Conservation (phyloP, 106 monocot genomes). For the Dioscorea alata region DNA sequence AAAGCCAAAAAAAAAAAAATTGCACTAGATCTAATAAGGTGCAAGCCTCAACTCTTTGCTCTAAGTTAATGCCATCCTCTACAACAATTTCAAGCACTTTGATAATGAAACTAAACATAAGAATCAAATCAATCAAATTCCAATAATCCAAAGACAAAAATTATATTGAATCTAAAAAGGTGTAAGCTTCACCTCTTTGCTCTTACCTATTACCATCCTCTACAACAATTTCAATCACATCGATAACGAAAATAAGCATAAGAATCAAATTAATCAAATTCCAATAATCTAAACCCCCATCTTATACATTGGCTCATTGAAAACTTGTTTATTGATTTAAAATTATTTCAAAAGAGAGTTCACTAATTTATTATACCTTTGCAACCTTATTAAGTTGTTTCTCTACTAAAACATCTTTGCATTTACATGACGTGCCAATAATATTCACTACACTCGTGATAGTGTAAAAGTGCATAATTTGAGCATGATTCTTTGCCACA, state of each 20-base stretch:
- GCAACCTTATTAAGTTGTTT: neutral
- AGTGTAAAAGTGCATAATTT: neutral
- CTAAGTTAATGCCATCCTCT: no score
- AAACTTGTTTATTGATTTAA: constrained; percentile 2
- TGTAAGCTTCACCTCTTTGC: no score
- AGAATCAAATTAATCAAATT: neutral
- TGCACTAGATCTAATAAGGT: no score
- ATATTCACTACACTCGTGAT: neutral
- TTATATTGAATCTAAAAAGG: no score
- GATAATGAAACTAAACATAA: neutral
- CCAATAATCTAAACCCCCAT: neutral
- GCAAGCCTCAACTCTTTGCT: no score
- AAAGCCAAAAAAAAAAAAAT: no score
- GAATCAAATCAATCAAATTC: neutral
- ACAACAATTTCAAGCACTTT: neutral
- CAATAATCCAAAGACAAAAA: neutral
- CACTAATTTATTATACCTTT: neutral
- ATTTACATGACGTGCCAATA: neutral
- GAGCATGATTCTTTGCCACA: constrained; percentile 1
- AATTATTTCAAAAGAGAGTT: neutral
- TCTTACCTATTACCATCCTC: no score
- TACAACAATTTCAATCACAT: neutral
- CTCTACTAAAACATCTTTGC: neutral
- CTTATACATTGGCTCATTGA: neutral
- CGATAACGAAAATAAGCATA: neutral